These are phyloP conservation scores for Durusdinium trenchii DNA, from an alignment of 73 alveolate species.

Conservation along the genomic window DNA sequence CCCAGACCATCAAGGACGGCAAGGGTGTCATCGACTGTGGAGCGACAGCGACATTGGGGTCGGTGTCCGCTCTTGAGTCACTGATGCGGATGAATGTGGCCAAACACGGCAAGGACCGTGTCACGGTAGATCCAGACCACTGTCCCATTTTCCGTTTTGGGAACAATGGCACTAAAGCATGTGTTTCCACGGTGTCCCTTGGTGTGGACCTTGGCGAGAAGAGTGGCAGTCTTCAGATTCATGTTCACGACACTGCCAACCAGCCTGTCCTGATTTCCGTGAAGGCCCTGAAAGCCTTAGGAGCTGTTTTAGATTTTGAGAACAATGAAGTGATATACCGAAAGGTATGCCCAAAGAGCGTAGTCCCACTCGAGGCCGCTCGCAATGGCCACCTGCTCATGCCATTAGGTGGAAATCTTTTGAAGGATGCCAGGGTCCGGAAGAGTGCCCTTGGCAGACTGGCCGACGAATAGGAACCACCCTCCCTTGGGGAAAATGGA, in stretches of 20 bases:
- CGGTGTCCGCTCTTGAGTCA: not conserved
- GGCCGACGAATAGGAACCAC: not conserved
- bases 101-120: not conserved
- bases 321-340: not conserved
- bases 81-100: not conserved
- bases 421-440: not conserved
- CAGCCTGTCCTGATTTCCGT: constrained; percentile 48
- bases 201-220: not conserved
- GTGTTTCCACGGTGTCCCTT: not conserved
- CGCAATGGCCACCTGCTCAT: constrained; percentile 24
- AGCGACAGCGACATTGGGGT: not conserved
- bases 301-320: constrained; percentile 34
- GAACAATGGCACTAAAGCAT: not conserved
- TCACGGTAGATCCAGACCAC: not conserved
- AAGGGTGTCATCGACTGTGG: constrained; percentile 36
- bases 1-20: not conserved
- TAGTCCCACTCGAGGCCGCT: not conserved
- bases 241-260: not conserved
- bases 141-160: constrained; percentile 1
- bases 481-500: constrained; percentile 52
- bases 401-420: not conserved
- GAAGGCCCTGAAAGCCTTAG: not conserved
- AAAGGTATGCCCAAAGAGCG: not conserved
- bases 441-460: not conserved
- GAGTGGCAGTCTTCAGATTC: not conserved